A percentile compares a stretch with the other conserved stretches of the same genome.
These are phyloP conservation scores for Rhynchospora breviuscula DNA, from an alignment of 176 grass and related monocot species.

Conservation along the genomic window DNA sequence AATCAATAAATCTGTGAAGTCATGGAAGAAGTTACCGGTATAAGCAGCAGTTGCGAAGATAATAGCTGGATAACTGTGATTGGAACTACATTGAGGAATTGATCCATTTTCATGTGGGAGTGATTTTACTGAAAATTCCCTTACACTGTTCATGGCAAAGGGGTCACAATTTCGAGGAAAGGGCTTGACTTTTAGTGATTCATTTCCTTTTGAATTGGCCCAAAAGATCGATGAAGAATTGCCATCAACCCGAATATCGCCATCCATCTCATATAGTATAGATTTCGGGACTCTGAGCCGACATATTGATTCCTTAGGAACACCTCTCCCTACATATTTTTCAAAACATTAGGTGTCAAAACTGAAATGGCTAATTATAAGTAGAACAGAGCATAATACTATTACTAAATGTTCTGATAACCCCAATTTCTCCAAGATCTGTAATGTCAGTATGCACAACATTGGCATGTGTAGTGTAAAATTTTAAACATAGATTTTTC, in stretches of 20 bases:
- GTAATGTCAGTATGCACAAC: not conserved
- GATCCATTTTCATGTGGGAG: not conserved
- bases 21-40: conserved; percentile 29
- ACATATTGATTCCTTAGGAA: conserved; percentile 8
- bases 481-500: no score
- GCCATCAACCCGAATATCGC: conserved; percentile 14
- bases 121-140: conserved; percentile 4
- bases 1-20: conserved; percentile 23
- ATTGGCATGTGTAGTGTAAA: not conserved
- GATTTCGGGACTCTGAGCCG: conserved; percentile 18
- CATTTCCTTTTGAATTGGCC: conserved; percentile 13
- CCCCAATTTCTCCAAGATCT: not conserved
- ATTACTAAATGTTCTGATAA: not conserved
- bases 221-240: conserved; percentile 6
- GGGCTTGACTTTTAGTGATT: conserved; percentile 1
- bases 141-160: not conserved
- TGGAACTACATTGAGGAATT: conserved; percentile 16
- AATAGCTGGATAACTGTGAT: conserved; percentile 20
- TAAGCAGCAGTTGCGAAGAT: conserved; percentile 24
- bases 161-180: conserved; percentile 15
- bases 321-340: not conserved
- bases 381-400: not conserved
- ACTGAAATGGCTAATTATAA: not conserved
- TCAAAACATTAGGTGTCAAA: not conserved
- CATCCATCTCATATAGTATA: conserved; percentile 15